Evolutionary conservation across 257 asterid genomes (phyloP).

Genomic region (Solanum etuberosum): DNA sequence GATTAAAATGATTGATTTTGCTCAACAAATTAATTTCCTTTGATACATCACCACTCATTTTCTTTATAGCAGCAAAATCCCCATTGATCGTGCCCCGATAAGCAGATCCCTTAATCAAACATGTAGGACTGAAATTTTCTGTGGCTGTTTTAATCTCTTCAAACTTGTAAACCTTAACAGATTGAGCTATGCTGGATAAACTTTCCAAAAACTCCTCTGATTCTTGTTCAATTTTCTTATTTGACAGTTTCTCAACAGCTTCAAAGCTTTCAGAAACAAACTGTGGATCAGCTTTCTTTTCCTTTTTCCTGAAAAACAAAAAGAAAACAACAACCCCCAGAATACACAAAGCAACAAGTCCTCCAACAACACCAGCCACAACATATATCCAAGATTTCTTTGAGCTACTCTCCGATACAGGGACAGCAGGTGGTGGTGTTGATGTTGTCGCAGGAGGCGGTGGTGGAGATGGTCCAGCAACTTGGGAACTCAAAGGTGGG

Average conservation of each 20-base stretch:
- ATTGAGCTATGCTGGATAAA: slow-evolving; percentile 58
- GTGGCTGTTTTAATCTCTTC: slow-evolving; percentile 56
- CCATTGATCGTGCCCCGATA: slow-evolving; percentile 69
- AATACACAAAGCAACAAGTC: slow-evolving; percentile 14
- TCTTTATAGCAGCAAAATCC: slow-evolving; percentile 84
- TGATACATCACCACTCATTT: slow-evolving; percentile 70
- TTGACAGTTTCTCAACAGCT: slow-evolving; percentile 30
- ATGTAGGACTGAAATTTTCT: slow-evolving; percentile 40
- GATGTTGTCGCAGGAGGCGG: slow-evolving; percentile 30
- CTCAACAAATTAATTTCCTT: slow-evolving; percentile 56
- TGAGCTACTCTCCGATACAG: slow-evolving; percentile 22
- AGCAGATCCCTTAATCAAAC: slow-evolving; percentile 55
- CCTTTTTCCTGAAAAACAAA: slow-evolving; percentile 11
- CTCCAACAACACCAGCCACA: slow-evolving; percentile 47
- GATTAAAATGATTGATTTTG: slow-evolving; percentile 87
- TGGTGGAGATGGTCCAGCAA: slow-evolving; percentile 20
- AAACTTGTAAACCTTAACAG: slow-evolving; percentile 54
- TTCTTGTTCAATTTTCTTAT: slow-evolving; percentile 20
- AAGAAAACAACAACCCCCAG: slow-evolving; percentile 15
- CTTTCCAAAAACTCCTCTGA: slow-evolving; percentile 40
- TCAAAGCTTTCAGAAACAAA: slow-evolving; percentile 21
- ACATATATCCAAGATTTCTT: slow-evolving; percentile 53
- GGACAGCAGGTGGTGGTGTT: slow-evolving; percentile 9
- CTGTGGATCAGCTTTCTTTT: slow-evolving; percentile 18
- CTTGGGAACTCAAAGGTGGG: slow-evolving; percentile 40